These are phyloP conservation scores for Trichopus zeylanicus DNA, from an alignment of 116 monocot genomes.

Conservation along the genomic window DNA sequence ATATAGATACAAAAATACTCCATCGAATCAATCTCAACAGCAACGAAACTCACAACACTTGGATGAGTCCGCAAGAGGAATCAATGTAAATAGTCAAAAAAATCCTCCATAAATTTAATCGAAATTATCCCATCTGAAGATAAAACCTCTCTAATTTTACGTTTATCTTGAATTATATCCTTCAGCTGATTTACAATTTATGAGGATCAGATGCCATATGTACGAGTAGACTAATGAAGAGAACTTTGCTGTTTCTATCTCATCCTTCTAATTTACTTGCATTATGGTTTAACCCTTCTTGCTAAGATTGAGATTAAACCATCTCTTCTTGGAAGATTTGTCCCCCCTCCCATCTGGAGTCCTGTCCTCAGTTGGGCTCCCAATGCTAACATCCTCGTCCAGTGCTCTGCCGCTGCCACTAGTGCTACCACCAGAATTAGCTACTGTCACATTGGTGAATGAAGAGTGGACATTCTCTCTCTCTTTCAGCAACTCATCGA, in stretches of 20 bases:
- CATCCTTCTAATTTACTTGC: neutral
- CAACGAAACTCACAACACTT: too few relatives aligned
- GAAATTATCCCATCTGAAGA: neutral
- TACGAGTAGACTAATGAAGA: neutral
- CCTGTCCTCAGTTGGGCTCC: slow-evolving; percentile 34
- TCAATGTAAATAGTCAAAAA: neutral
- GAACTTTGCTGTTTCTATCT: neutral
- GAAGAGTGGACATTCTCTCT: slow-evolving; percentile 80
- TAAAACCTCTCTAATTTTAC: neutral
- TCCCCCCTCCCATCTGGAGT: slow-evolving; percentile 43
- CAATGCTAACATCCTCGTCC: slow-evolving; percentile 20
- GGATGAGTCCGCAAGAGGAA: too few relatives aligned
- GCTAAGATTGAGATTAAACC: slow-evolving; percentile 70
- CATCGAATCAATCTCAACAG: too few relatives aligned
- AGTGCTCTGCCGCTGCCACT: slow-evolving; percentile 32
- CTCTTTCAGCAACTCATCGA: slow-evolving; percentile 76
- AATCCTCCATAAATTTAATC: neutral
- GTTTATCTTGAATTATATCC: neutral
- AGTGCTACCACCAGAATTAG: slow-evolving; percentile 20
- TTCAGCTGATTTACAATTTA: neutral
- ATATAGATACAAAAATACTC: neutral
- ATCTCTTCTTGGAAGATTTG: slow-evolving; percentile 57
- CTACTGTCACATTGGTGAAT: slow-evolving; percentile 46
- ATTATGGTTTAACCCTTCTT: slow-evolving; percentile 34
- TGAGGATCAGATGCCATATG: neutral